Evolutionary conservation across 2,329 filamentous ascomycete species (phyloP), one percentile per base, ranked within the genome.

Genomic region (Domatiomyces globalis): DNA sequence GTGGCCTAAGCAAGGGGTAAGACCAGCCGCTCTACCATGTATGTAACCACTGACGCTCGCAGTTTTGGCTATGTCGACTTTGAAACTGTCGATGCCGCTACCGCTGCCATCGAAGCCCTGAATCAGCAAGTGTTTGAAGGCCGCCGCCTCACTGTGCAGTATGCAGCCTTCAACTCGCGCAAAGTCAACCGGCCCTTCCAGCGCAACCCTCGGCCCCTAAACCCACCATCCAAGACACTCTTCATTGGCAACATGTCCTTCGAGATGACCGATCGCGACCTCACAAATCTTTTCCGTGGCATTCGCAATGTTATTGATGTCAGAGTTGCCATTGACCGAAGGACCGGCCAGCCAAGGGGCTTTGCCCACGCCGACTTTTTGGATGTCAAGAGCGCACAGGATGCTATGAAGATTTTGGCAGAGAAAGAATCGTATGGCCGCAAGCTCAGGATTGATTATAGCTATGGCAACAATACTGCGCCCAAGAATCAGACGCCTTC

Each of bases 221-320:
- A 71, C 60, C 60, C 69, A 43, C 80, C 81, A 2, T 76, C 77
- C 49, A 79, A 75, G 63, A 85, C 82, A 1, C 70, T 94, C 33
- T 94, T 84, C 72, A 78, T 95, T 60, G 87, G 87, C 59, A 92
- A 92, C 71, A 80, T 95, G 68, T 81, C 85, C 9, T 92, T 85
- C 64, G 85, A 94, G 69, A 84, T 89, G 71, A 85, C 84, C 7
- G 87, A 94, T 63, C 78, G 79, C 50, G 87, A 94, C 62, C 73
- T 95, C 50, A 88, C 89, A 68, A 75, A 80, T 49, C 68, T 94
- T 22, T 90, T 94, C 76, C 72, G 75, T 52, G 75, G 79, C 20
- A 73, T 94, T 54, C 71, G 76, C 48, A 83, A 85, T 65, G 76
- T 90, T 46, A 69, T 76, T 50, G 85, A 89, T 61, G 81, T 94